Evolutionary conservation across 139 green algal genomes (phyloP).

Genomic region (Coelastrella sp.): DNA sequence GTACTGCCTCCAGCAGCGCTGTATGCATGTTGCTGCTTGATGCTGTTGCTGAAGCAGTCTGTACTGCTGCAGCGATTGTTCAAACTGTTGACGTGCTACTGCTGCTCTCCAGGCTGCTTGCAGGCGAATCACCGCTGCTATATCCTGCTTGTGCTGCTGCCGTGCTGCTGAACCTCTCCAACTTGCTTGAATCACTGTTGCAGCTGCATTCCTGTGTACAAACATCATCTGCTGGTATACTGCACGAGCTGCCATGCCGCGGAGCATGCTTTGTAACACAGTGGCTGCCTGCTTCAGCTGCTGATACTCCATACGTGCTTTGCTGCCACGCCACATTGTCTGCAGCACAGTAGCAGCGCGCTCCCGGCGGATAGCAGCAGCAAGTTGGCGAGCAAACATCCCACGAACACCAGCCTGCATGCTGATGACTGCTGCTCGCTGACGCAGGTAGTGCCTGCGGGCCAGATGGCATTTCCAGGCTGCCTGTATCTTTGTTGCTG

Average conservation of each 20-base stretch:
- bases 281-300: constrained; percentile 36
- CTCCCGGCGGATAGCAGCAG: constrained; percentile 54
- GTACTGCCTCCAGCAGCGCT: neutral
- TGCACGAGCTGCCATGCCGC: neutral
- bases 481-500: constrained; percentile 84
- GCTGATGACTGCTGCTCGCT: constrained; percentile 15
- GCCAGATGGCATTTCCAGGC: constrained; percentile 68
- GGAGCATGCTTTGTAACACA: constrained; percentile 4
- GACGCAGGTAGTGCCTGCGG: constrained; percentile 1
- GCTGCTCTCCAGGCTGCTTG: constrained; percentile 24
- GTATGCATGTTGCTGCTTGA: neutral
- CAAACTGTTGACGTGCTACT: neutral
- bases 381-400: constrained; percentile 54
- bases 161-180: constrained; percentile 8
- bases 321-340: neutral
- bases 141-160: neutral
- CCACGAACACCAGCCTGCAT: constrained; percentile 59
- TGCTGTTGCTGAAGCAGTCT: neutral
- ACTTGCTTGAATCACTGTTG: neutral
- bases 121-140: neutral
- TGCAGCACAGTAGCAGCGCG: constrained; percentile 41
- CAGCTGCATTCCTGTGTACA: neutral
- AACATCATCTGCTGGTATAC: neutral
- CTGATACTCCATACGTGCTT: neutral
- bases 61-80: constrained; percentile 7